Conservation (phyloP, 768 basidiomycete genomes). For the Lactarius akahatsu region DNA sequence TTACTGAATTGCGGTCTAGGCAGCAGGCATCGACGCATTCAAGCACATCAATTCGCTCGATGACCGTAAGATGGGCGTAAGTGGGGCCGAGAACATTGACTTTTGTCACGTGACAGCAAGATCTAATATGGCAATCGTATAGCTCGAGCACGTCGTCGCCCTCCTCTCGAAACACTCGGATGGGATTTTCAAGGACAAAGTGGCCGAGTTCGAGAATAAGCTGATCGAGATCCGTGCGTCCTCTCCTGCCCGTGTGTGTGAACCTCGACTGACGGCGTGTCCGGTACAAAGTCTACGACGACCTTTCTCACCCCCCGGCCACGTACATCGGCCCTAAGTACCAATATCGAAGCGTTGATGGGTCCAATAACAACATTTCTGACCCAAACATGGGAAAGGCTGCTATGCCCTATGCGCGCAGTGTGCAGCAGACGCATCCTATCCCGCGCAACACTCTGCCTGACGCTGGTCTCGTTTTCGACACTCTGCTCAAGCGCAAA, state of each 20-base stretch:
- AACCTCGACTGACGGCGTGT: slow-evolving; percentile 1
- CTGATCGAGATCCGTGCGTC: slow-evolving; percentile 52
- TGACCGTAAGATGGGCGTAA: slow-evolving; percentile 73
- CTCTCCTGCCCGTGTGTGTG: not conserved
- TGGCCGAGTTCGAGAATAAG: slow-evolving; percentile 41
- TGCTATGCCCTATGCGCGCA: slow-evolving; percentile 76
- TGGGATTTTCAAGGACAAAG: slow-evolving; percentile 42
- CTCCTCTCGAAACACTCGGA: slow-evolving; percentile 54
- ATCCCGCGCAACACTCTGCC: slow-evolving; percentile 69
- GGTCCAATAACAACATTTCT: slow-evolving; percentile 70
- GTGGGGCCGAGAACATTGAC: slow-evolving; percentile 31
- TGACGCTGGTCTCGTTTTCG: slow-evolving; percentile 78
- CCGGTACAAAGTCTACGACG: slow-evolving; percentile 63
- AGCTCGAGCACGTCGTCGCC: slow-evolving; percentile 72
- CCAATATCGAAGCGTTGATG: slow-evolving; percentile 74
- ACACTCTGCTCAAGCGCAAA: slow-evolving; percentile 72
- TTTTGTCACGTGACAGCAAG: not conserved
- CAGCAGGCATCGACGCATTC: slow-evolving; percentile 59
- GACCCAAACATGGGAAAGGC: slow-evolving; percentile 76
- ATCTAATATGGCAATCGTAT: not conserved
- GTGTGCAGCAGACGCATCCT: slow-evolving; percentile 68
- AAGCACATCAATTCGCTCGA: slow-evolving; percentile 62
- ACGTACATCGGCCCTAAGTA: slow-evolving; percentile 66
- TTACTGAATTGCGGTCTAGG: slow-evolving; percentile 37
- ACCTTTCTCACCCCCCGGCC: slow-evolving; percentile 75